phyloP scores from a whole-genome alignment of 495 filamentous ascomycete species.

The Lindgomyces ingoldianus region DNA sequence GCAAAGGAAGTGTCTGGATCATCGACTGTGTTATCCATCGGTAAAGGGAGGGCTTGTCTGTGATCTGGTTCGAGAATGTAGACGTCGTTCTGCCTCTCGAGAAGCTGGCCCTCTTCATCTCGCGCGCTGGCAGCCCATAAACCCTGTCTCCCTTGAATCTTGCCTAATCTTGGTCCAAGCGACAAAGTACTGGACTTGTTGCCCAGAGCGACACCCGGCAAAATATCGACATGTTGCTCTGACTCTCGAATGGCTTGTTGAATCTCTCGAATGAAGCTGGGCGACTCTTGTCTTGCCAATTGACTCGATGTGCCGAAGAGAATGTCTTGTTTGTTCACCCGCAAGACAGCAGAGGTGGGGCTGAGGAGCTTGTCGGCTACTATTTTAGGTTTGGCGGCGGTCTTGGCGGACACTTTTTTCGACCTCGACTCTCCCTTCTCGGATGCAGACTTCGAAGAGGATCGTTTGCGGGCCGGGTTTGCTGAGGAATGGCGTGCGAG shows the following conservation, averaged over 20 bases:
- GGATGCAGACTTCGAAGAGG: constrained; percentile 15
- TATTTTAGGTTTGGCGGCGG: constrained; percentile 52
- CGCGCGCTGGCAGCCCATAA: constrained; percentile 29
- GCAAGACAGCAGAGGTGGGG: constrained; percentile 68
- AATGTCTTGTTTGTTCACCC: constrained; percentile 73
- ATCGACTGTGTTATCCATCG: constrained; percentile 14
- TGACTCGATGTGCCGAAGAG: constrained; percentile 94
- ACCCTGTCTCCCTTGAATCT: constrained; percentile 22
- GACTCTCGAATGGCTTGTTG: constrained; percentile 71
- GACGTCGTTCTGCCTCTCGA: constrained; percentile 11
- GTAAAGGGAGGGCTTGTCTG: constrained; percentile 16
- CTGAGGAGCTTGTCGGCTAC: constrained; percentile 63
- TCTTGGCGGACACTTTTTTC: constrained; percentile 42
- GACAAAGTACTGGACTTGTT: not conserved
- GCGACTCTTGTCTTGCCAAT: constrained; percentile 73
- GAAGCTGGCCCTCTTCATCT: constrained; percentile 19
- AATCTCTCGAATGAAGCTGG: constrained; percentile 64
- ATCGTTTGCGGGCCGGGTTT: constrained; percentile 32
- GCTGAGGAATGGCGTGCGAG: not conserved
- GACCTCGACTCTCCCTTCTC: constrained; percentile 38
- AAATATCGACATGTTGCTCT: constrained; percentile 26
- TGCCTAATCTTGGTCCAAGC: constrained; percentile 9
- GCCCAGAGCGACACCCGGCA: not conserved
- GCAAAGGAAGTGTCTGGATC: constrained; percentile 10
- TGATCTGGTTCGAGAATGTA: constrained; percentile 19